These are phyloP conservation scores for Globisporangium solare DNA, from an alignment of 352 stramenopile species.

Conservation along the genomic window DNA sequence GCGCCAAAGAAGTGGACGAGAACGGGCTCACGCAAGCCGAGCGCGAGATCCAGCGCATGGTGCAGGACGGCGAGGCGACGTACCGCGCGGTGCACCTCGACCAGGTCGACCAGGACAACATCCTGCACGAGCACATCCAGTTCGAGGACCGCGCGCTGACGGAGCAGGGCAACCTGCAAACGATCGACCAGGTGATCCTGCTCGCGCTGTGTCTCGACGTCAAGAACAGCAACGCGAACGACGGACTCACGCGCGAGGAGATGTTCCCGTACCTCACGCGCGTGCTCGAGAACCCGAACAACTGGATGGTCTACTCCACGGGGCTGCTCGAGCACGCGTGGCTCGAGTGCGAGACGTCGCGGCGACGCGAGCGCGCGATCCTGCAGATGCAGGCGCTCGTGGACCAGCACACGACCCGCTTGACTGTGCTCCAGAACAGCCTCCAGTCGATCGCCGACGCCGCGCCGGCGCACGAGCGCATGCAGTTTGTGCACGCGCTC, in stretches of 20 bases:
- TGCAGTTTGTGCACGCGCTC: conserved; percentile 90
- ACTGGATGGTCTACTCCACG: conserved; percentile 97
- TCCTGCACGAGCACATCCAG: conserved; percentile 89
- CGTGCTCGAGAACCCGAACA: conserved; percentile 91
- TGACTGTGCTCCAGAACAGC: conserved; percentile 89
- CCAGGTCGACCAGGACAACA: conserved; percentile 87
- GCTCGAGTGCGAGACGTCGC: conserved; percentile 92
- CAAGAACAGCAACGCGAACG: conserved; percentile 94
- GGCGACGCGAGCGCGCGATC: conserved; percentile 91
- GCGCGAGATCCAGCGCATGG: conserved; percentile 48
- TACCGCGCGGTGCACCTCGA: conserved; percentile 85
- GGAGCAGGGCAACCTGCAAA: conserved; percentile 69
- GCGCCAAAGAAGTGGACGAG: conserved; percentile 14
- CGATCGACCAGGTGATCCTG: conserved; percentile 87
- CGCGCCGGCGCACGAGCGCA: conserved; percentile 85
- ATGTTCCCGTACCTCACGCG: conserved; percentile 94
- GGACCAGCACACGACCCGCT: conserved; percentile 92
- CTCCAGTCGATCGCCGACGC: conserved; percentile 87
- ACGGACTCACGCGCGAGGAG: conserved; percentile 93
- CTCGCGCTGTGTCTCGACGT: conserved; percentile 95
- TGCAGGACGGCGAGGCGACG: conserved; percentile 57
- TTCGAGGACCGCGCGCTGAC: conserved; percentile 75
- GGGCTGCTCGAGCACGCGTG: conserved; percentile 90
- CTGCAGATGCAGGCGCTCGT: conserved; percentile 96
- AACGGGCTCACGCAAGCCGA: conserved; percentile 48